phyloP scores from a whole-genome alignment of 192 early-diverging fungal genomes.

The Spinellus fusiger region DNA sequence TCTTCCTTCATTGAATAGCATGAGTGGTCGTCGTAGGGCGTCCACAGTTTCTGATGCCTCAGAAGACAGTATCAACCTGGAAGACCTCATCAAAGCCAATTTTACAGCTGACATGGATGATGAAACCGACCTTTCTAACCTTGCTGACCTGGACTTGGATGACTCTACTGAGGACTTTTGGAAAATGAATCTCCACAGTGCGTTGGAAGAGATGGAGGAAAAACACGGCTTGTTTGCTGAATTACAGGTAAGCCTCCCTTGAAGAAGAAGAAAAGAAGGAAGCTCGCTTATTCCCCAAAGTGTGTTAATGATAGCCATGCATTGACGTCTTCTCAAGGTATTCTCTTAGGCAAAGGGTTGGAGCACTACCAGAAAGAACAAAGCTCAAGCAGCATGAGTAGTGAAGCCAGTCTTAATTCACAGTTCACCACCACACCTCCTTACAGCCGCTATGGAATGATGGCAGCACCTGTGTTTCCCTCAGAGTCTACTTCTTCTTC shows the following conservation, averaged over 20 bases:
- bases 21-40: no score
- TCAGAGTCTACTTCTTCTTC: slow-evolving; percentile 24
- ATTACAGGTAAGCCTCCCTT: background rate
- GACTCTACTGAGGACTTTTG: slow-evolving; percentile 29
- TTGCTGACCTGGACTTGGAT: slow-evolving; percentile 25
- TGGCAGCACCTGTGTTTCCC: slow-evolving; percentile 16
- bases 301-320: no score
- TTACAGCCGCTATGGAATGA: slow-evolving; percentile 7
- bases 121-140: slow-evolving; percentile 18
- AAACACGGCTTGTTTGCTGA: background rate
- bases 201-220: background rate
- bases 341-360: background rate
- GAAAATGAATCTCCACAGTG: slow-evolving; percentile 15
- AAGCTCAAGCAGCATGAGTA: slow-evolving; percentile 25
- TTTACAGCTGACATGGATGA: slow-evolving; percentile 26
- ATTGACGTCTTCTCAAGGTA: background rate
- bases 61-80: slow-evolving; percentile 28
- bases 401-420: slow-evolving; percentile 21
- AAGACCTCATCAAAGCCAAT: slow-evolving; percentile 29
- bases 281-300: no score
- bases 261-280: background rate
- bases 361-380: background rate
- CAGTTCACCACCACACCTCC: slow-evolving; percentile 19
- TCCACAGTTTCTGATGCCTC: slow-evolving; percentile 19
- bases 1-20: slow-evolving; percentile 2